Evolutionary conservation across 2,329 filamentous ascomycete species (phyloP).

Genomic region (Alternaria conjuncta): DNA sequence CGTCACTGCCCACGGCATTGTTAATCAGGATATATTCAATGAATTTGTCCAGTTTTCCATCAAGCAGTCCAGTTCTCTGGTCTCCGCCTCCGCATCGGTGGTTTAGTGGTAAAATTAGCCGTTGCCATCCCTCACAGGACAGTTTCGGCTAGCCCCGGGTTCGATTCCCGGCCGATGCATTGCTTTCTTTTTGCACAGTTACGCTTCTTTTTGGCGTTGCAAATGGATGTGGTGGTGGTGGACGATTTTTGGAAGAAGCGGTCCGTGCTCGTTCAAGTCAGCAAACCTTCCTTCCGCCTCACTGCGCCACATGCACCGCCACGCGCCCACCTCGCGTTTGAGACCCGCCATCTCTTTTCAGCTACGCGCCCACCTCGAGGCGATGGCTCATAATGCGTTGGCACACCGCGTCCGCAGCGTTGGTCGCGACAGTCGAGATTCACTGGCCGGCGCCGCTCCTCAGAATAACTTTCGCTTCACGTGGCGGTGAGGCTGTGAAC

Average conservation of each 20-base stretch:
- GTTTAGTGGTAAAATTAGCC: constrained; percentile 40
- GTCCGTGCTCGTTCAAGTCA: background rate
- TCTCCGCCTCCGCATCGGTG: constrained; percentile 23
- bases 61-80: background rate
- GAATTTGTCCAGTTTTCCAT: background rate
- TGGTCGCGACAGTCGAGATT: background rate
- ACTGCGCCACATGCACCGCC: constrained; percentile 21
- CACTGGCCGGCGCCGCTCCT: background rate
- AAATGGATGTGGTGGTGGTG: background rate
- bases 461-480: background rate
- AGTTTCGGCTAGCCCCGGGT: constrained; percentile 33
- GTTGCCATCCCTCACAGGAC: constrained; percentile 20
- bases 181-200: constrained; percentile 5
- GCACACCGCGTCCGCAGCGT: constrained; percentile 1
- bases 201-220: background rate
- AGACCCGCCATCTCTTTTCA: constrained; percentile 27
- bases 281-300: background rate
- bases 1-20: no score
- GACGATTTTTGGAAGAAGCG: background rate
- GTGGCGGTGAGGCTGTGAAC: constrained; percentile 10
- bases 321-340: constrained; percentile 21
- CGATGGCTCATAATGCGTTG: constrained; percentile 19
- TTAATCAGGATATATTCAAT: background rate
- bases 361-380: constrained; percentile 20
- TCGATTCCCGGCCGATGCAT: constrained; percentile 35